phyloP scores from a whole-genome alignment of 1,139 yeast species.

The Insectozyma bohioensis region DNA sequence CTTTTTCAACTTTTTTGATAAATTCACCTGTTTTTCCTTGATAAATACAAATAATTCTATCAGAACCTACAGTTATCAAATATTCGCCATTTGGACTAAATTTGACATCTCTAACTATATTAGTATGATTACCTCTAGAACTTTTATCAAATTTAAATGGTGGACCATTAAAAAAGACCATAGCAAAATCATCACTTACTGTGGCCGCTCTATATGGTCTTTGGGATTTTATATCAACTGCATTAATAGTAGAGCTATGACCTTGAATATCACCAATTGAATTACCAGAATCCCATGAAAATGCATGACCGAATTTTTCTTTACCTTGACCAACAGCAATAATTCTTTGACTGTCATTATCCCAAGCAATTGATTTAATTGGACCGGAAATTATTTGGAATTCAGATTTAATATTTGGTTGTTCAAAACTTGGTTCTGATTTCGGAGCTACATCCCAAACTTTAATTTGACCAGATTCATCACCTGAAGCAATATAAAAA shows the following conservation, averaged over 20 bases:
- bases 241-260: constrained; percentile 81
- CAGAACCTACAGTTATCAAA: constrained; percentile 85
- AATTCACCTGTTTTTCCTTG: constrained; percentile 89
- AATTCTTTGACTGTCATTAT: constrained; percentile 78
- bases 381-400: constrained; percentile 81
- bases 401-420: constrained; percentile 72
- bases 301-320: constrained; percentile 89
- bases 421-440: constrained; percentile 31
- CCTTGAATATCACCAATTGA: constrained; percentile 95
- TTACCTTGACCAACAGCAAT: constrained; percentile 96
- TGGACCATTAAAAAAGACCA: constrained; percentile 88
- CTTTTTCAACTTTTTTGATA: constrained; percentile 49
- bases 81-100: constrained; percentile 77
- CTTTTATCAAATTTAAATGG: constrained; percentile 85
- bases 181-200: constrained; percentile 81
- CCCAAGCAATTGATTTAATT: constrained; percentile 88
- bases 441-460: constrained; percentile 69
- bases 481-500: constrained; percentile 88
- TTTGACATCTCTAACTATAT: constrained; percentile 76
- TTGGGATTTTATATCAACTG: constrained; percentile 81
- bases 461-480: constrained; percentile 80
- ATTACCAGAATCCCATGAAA: constrained; percentile 92
- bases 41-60: constrained; percentile 71
- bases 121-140: constrained; percentile 71
- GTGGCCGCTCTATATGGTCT: constrained; percentile 96